Evolutionary conservation across 805 yeast species (phyloP).

Genomic region (Ascoidea tarda): DNA sequence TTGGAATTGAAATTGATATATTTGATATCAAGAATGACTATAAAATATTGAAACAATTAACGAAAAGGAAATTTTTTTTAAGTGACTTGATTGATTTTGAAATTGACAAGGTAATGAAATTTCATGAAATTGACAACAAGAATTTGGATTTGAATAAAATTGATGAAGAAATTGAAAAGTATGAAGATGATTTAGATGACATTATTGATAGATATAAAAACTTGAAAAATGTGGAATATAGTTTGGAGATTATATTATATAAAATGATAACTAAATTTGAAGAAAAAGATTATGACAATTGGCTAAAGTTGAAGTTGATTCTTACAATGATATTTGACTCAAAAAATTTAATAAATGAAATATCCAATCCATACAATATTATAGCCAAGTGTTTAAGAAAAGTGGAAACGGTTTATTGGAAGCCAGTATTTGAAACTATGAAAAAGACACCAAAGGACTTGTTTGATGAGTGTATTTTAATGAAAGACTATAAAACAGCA

Average conservation of each 20-base stretch:
- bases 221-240: constrained; percentile 25
- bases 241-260: constrained; percentile 31
- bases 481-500: constrained; percentile 28
- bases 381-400: constrained; percentile 36
- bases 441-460: constrained; percentile 26
- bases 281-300: constrained; percentile 10
- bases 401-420: constrained; percentile 35
- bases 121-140: neutral
- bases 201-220: constrained; percentile 20
- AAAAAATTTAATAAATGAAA: constrained; percentile 1
- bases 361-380: constrained; percentile 15
- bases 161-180: neutral
- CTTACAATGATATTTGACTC: constrained; percentile 13
- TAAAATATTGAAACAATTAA: constrained; percentile 19
- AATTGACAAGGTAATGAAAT: constrained; percentile 11
- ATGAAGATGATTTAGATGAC: constrained; percentile 10
- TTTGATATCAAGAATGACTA: constrained; percentile 15
- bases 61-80: constrained; percentile 26
- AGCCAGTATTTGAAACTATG: constrained; percentile 23
- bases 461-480: constrained; percentile 25
- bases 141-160: neutral
- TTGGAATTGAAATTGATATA: constrained; percentile 26
- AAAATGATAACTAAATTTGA: constrained; percentile 13
- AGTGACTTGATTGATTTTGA: constrained; percentile 33
- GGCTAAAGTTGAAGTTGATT: constrained; percentile 7